Evolutionary conservation across 2,329 filamentous ascomycete genomes (phyloP), one percentile per base, ranked within the genome.

Genomic region (Penicillium oxalicum): DNA sequence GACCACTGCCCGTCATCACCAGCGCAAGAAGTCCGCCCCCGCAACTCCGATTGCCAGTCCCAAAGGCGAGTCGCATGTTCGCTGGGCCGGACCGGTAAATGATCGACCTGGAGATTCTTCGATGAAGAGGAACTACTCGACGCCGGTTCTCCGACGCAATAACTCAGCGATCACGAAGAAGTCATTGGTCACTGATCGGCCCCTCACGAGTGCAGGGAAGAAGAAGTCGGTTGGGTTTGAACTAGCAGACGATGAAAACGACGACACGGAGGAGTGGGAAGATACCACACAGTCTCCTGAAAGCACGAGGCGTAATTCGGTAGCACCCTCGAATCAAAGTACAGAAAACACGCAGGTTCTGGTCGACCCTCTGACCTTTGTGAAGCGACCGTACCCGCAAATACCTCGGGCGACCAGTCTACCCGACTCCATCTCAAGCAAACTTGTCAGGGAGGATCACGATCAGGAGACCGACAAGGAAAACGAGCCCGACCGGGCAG

Each of bases 191-290:
- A 70, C 60, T 26, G 64, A 63, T 40, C 65, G 64, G 12, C 63
- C 65, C 9, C 56, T 58, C 26, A 58, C 63, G 13, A 68, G 66
- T 44, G 58, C 62, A n/a, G 65, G 66, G 33, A 69, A 67, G 57
- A 72, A 72, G 62, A 74, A 74, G 55, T 65, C 69, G n/a, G 70
- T 74, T 45, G 71, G 73, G 12, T 75, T 75, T 53, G 69, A 74
- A 50, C 56, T 75, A 35, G 73, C 64, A 4, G 70, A 69, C 48
- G 70, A 69, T 49, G 69, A 70, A 12, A 69, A 70, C 34, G 69
- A 66, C 46, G 70, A 72, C 52, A 72, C 74, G 51, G 70, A 61
- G 50, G 73, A 74, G 53, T 75, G 73, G 72, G 72, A 74, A 52
- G 72, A 75, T 57, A 73, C 70, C 26, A 74, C 72, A 24, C 70